These are phyloP conservation scores for Phyllachora maydis DNA, from an alignment of 2,329 filamentous ascomycete species.

Conservation along the genomic window DNA sequence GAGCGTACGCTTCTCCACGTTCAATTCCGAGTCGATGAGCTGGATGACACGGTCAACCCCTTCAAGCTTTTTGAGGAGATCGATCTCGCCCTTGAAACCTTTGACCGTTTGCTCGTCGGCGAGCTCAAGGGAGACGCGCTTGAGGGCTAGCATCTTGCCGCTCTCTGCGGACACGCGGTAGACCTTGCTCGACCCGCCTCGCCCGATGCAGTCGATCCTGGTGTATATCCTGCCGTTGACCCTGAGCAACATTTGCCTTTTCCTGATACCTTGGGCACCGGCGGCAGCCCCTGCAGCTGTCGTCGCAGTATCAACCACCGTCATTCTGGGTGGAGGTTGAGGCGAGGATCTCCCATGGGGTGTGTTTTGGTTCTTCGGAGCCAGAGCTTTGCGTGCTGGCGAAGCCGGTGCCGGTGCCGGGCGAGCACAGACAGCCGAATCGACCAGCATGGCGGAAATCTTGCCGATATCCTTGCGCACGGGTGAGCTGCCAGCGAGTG, in stretches of 20 bases:
- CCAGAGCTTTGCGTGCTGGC: conserved; percentile 34
- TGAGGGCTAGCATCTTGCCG: conserved; percentile 84
- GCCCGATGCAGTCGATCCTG: conserved; percentile 72
- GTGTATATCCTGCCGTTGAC: conserved; percentile 88
- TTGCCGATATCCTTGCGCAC: conserved; percentile 19
- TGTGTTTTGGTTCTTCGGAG: conserved; percentile 39
- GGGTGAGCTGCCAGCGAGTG: no score
- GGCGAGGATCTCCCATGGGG: conserved; percentile 61
- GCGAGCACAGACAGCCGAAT: no score
- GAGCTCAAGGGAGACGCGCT: conserved; percentile 77
- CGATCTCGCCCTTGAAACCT: conserved; percentile 90
- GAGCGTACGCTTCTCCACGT: conserved; percentile 74
- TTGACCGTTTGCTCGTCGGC: conserved; percentile 67
- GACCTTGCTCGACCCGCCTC: conserved; percentile 83
- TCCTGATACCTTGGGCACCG: conserved; percentile 43
- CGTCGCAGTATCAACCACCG: conserved; percentile 78
- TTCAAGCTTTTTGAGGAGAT: conserved; percentile 62
- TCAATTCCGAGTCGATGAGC: conserved; percentile 82
- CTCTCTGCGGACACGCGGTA: conserved; percentile 96
- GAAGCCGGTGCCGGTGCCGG: no score
- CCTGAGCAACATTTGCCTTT: conserved; percentile 63
- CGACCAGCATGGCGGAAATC: conserved; percentile 16
- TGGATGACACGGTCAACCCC: conserved; percentile 81
- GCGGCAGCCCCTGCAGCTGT: conserved; percentile 62
- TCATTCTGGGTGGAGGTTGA: conserved; percentile 81